These are phyloP conservation scores for Dictyostelium intermedium DNA, from an alignment of 78 protist genomes.

Conservation along the genomic window DNA sequence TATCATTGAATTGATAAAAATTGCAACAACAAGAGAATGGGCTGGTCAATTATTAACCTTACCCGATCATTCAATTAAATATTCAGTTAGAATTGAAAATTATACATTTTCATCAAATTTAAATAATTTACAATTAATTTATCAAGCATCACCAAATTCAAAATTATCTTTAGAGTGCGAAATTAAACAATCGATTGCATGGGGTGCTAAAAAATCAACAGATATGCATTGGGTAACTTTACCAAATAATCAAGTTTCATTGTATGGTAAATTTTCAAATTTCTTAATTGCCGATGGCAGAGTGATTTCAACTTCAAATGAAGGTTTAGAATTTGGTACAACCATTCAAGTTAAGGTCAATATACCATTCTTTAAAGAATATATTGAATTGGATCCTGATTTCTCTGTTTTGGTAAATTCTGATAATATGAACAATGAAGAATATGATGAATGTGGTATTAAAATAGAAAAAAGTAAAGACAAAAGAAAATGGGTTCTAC, in stretches of 20 bases:
- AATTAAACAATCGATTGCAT: not conserved
- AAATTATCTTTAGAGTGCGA: not conserved
- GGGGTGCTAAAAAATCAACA: not conserved
- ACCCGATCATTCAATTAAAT: not conserved
- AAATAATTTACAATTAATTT: not conserved
- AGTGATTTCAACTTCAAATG: not conserved
- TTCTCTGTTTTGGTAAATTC: not conserved
- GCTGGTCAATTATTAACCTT: not conserved
- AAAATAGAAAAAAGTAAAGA: not conserved
- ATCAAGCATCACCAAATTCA: not conserved
- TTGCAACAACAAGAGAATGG: not conserved
- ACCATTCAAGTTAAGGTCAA: slow-evolving; percentile 5
- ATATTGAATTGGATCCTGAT: not conserved
- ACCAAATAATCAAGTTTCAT: slow-evolving; percentile 28
- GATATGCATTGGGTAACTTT: slow-evolving; percentile 51
- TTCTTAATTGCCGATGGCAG: slow-evolving; percentile 1
- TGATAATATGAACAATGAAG: not conserved
- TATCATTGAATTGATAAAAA: not conserved
- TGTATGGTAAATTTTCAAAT: slow-evolving; percentile 36
- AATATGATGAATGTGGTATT: slow-evolving; percentile 2
- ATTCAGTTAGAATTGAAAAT: slow-evolving; percentile 7
- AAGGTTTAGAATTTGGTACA: slow-evolving; percentile 4
- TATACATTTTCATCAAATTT: not conserved
- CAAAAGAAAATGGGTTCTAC: slow-evolving; percentile 27
- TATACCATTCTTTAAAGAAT: slow-evolving; percentile 3